Conservation (phyloP, 345 rosid species). For the Sisymbrium altissimum region DNA sequence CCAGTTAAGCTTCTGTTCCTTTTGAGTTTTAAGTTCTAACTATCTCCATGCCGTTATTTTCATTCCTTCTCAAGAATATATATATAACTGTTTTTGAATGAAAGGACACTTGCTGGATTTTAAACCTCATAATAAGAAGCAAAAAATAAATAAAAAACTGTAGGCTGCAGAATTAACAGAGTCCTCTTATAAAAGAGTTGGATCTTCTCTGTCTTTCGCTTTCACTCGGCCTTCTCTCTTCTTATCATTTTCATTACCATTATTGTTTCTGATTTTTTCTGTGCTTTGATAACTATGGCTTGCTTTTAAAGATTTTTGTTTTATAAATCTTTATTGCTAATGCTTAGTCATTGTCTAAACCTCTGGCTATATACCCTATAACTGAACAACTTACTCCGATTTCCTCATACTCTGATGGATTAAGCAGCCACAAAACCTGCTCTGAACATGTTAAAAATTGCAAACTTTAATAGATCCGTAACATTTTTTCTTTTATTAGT, state of each 20-base stretch:
- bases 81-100: neutral
- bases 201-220: slow-evolving; percentile 41
- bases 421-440: neutral
- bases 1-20: neutral
- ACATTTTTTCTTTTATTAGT: neutral
- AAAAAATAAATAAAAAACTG: no score
- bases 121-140: no score
- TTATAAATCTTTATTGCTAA: slow-evolving; percentile 4
- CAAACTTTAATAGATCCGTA: neutral
- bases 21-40: neutral
- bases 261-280: slow-evolving; percentile 21
- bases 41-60: neutral
- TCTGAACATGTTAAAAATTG: neutral
- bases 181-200: neutral
- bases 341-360: slow-evolving; percentile 27
- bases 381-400: slow-evolving; percentile 6
- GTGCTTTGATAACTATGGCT: slow-evolving; percentile 49
- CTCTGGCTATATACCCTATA: slow-evolving; percentile 12
- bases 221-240: slow-evolving; percentile 36
- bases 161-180: no score
- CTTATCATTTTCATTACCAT: slow-evolving; percentile 41
- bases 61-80: neutral
- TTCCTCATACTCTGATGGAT: neutral
- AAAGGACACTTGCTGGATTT: slow-evolving; percentile 10
- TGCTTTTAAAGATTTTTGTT: slow-evolving; percentile 29